Base-by-base conservation (phyloP, 2,329 filamentous ascomycete species). In the Fusarium acutatum region DNA sequence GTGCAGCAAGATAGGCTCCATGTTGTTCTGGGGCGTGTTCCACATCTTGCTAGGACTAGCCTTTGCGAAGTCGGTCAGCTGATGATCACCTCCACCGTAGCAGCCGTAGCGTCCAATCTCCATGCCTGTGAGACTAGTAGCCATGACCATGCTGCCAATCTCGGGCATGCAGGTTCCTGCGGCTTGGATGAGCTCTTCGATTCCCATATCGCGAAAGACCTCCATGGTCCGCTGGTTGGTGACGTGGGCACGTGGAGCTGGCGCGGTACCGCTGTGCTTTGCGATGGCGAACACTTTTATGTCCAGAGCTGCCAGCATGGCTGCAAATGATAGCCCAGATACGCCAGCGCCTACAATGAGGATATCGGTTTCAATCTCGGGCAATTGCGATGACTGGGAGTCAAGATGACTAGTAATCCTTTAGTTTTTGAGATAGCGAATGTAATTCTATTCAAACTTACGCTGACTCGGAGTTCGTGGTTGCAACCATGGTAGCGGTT, bases 171-270 rank as follows among this genome's bases (percentile, higher is more conserved):
- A 57, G n/a, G 64, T 70, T 32, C 64, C 64, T 14, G 47, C 67
- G 10, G 24, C 58, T 32, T 67, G 22, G 17, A 70, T 46, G 12
- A n/a, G 44, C 22, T 57, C 20, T 32, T 70, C 59, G 2, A 70
- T 54, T 15, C 64, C 67, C 67, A 70, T 70, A 4, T 70, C 64
- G 10, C 67, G 59, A n/a, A 70, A 68, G 8, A 70, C 26, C 26
- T 70, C 67, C 67, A 70, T 70, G 15, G 67, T 70, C 7, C 67
- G 41, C 41, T 70, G 67, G 3, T 70, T 70, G 15, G 67, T 70
- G 47, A 70, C 64, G 34, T 70, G 67, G 32, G 67, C 67, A 15
- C 67, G 58, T 11, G 67, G 67, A 20, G 67, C 53, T 13, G 67
- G 67, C 2, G 67, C 43, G 7, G 67, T 70, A 8, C 67, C 67